Percentiles rank a stretch among this genome's conserved stretches.
Evolutionary conservation across 805 yeast genomes (phyloP).

Genomic region (Metschnikowia matae): DNA sequence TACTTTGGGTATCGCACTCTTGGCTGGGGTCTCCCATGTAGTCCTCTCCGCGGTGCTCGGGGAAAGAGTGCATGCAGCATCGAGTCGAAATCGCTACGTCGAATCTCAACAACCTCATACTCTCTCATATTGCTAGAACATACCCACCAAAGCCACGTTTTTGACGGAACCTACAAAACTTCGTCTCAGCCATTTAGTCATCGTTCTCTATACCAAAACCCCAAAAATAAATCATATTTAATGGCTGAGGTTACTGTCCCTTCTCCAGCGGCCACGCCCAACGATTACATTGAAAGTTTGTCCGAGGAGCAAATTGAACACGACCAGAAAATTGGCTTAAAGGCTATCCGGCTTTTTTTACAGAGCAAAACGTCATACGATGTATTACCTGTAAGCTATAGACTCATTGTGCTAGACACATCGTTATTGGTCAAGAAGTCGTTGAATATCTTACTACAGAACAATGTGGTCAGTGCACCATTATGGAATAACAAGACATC

Average conservation of each 20-base stretch:
- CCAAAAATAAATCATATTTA: not conserved
- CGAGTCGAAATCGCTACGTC: not conserved
- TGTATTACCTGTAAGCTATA: slow-evolving; percentile 90
- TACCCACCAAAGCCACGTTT: not conserved
- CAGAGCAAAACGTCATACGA: slow-evolving; percentile 93
- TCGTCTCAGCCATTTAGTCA: not conserved
- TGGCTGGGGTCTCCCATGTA: no score
- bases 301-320: slow-evolving; percentile 41
- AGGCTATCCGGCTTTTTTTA: slow-evolving; percentile 77
- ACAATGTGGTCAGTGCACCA: slow-evolving; percentile 94
- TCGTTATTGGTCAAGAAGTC: slow-evolving; percentile 86
- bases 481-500: slow-evolving; percentile 90
- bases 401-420: slow-evolving; percentile 90
- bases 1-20: not conserved
- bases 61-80: slow-evolving; percentile 4
- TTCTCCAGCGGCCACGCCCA: slow-evolving; percentile 32
- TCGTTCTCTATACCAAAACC: not conserved
- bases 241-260: slow-evolving; percentile 22
- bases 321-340: slow-evolving; percentile 72
- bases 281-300: slow-evolving; percentile 40
- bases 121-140: not conserved
- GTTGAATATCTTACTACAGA: slow-evolving; percentile 82
- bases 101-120: slow-evolving; percentile 1
- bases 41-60: not conserved
- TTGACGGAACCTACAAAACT: not conserved